These are phyloP conservation scores for Candida arabinofermentans DNA, from an alignment of 805 yeast species.

Conservation along the genomic window DNA sequence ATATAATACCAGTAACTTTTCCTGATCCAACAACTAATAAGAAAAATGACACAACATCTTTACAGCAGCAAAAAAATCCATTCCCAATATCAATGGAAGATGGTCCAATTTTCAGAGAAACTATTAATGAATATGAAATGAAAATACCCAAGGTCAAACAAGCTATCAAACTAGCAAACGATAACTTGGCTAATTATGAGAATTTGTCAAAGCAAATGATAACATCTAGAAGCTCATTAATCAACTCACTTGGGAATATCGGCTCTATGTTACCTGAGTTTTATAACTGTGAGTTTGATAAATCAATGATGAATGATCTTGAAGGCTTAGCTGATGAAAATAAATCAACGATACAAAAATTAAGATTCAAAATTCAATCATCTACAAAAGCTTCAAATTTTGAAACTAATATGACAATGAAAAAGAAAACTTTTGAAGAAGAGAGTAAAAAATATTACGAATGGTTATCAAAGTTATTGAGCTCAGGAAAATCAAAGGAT, in stretches of 20 bases:
- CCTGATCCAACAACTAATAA: constrained; percentile 2
- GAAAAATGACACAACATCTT: not conserved
- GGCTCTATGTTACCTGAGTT: constrained; percentile 12
- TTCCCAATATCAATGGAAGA: constrained; percentile 32
- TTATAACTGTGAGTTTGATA: constrained; percentile 14
- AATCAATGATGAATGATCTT: constrained; percentile 6
- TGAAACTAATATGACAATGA: constrained; percentile 13
- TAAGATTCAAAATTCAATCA: constrained; percentile 11
- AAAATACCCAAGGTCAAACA: constrained; percentile 19
- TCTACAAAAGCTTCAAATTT: constrained; percentile 10
- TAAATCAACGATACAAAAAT: constrained; percentile 10
- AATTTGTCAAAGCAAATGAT: constrained; percentile 16
- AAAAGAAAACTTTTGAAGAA: constrained; percentile 31
- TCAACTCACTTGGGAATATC: constrained; percentile 8
- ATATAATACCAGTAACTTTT: not conserved
- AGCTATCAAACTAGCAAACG: constrained; percentile 14
- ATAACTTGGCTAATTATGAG: constrained; percentile 17
- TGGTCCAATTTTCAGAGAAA: constrained; percentile 33
- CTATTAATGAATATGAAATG: constrained; percentile 25
- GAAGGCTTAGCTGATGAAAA: constrained; percentile 17
- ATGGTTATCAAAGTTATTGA: constrained; percentile 31
- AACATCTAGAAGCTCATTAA: constrained; percentile 8
- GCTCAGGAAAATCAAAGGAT: constrained; percentile 32
- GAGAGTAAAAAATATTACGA: constrained; percentile 35
- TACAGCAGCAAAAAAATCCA: constrained; percentile 16